Conservation (phyloP, 176 grass and related monocot genomes). For the Hyparrhenia diplandra region DNA sequence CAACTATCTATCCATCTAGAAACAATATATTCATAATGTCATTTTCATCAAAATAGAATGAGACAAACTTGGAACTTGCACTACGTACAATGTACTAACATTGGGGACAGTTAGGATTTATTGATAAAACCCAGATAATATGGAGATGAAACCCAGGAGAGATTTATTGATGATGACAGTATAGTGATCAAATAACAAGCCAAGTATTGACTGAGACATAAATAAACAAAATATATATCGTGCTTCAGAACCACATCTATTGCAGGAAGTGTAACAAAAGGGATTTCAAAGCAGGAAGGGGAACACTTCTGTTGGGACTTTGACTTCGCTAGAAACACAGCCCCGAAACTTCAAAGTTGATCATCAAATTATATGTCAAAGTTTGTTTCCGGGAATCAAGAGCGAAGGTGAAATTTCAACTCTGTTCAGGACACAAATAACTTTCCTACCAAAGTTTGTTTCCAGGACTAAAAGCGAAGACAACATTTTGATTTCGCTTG, state of each 20-base stretch:
- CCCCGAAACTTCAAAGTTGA: no score
- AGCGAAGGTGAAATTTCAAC: no score
- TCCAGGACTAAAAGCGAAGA: no score
- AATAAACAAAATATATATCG: not conserved
- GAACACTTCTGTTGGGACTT: not conserved
- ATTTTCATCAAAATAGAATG: not conserved
- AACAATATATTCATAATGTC: not conserved
- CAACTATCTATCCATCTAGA: not conserved
- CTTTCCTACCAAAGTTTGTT: no score
- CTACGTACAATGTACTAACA: not conserved
- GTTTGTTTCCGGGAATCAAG: no score
- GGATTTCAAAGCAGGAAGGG: slow-evolving; percentile 18
- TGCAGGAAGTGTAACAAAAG: not conserved
- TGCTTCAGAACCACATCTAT: not conserved
- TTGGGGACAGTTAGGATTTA: not conserved
- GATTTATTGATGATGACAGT: not conserved
- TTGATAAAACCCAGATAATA: not conserved
- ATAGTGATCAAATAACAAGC: not conserved
- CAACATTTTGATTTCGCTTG: no score
- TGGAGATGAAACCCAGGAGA: not conserved
- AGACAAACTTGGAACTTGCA: not conserved
- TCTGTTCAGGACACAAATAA: no score
- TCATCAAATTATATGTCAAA: no score
- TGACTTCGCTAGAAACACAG: no score
- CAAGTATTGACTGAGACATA: not conserved